Percentiles rank a stretch among this genome's conserved stretches.
phyloP scores from a whole-genome alignment of 1,284 basidiomycete genomes.

The Irpex sp. region DNA sequence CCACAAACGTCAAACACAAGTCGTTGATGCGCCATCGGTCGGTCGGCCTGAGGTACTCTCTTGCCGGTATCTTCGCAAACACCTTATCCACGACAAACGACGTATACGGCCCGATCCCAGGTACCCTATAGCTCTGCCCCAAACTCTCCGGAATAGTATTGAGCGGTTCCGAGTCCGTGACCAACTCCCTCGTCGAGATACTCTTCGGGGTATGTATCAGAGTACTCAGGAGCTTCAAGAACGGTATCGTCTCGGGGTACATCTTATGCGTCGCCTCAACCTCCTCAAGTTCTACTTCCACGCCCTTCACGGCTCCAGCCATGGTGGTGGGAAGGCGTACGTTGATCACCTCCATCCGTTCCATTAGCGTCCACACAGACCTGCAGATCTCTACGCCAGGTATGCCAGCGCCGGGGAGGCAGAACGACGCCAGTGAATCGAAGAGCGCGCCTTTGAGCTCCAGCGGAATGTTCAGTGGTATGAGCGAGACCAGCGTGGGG shows the following conservation, averaged over 20 bases:
- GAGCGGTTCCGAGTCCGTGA: conserved; percentile 56
- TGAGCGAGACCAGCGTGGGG: conserved; percentile 72
- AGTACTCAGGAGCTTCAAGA: conserved; percentile 79
- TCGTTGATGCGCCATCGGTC: conserved; percentile 91
- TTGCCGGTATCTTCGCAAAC: conserved; percentile 63
- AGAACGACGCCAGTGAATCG: conserved; percentile 84
- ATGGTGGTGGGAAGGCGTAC: conserved; percentile 46
- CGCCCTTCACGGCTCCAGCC: conserved; percentile 55
- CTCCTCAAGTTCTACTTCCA: conserved; percentile 81
- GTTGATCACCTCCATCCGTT: conserved; percentile 82
- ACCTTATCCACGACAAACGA: conserved; percentile 89
- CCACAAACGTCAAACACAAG: conserved; percentile 81
- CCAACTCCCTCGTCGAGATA: conserved; percentile 53
- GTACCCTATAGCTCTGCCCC: conserved; percentile 70
- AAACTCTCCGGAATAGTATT: conserved; percentile 77
- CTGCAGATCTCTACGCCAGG: conserved; percentile 79
- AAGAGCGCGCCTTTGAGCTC: conserved; percentile 91
- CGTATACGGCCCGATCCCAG: conserved; percentile 77
- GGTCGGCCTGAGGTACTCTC: conserved; percentile 72
- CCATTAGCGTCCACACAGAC: conserved; percentile 81
- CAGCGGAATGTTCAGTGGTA: conserved; percentile 80
- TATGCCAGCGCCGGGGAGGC: conserved; percentile 67
- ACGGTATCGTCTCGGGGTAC: conserved; percentile 88
- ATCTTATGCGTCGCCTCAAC: conserved; percentile 76
- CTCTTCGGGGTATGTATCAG: conserved; percentile 78